These are phyloP conservation scores for Mortierella sp. DNA, from an alignment of 371 early-diverging fungal genomes.

Conservation along the genomic window DNA sequence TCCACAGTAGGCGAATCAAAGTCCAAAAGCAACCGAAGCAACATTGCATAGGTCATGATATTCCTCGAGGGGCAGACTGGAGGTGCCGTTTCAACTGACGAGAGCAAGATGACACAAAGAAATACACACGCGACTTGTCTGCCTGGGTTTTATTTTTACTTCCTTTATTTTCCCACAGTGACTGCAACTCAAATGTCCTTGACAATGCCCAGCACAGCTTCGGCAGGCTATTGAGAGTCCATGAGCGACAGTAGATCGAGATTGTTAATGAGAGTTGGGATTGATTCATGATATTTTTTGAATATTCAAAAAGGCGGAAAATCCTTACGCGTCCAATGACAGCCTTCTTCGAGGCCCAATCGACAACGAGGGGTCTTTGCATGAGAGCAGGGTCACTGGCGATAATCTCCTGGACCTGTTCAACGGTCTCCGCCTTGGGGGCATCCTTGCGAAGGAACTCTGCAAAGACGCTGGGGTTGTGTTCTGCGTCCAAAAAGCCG, in stretches of 20 bases:
- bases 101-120: too few species aligned
- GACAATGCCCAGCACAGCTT: slow-evolving; percentile 28
- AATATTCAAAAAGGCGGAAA: not conserved
- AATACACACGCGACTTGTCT: too few species aligned
- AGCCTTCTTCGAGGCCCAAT: slow-evolving; percentile 28
- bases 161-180: too few species aligned
- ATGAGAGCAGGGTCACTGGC: slow-evolving; percentile 14
- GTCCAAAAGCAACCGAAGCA: too few species aligned
- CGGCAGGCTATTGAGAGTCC: slow-evolving; percentile 14
- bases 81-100: too few species aligned
- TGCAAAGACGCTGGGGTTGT: slow-evolving; percentile 15
- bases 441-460: slow-evolving; percentile 26
- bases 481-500: slow-evolving; percentile 13
- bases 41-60: too few species aligned
- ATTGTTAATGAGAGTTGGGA: not conserved
- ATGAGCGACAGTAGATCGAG: not conserved
- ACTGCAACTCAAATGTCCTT: slow-evolving; percentile 12
- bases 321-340: slow-evolving; percentile 37
- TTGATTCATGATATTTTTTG: not conserved
- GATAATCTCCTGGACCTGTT: slow-evolving; percentile 21
- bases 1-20: too few species aligned
- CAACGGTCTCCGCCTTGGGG: slow-evolving; percentile 14
- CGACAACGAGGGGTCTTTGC: slow-evolving; percentile 25
- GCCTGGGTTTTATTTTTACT: too few species aligned
- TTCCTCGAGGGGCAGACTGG: too few species aligned